These are phyloP conservation scores for Ophioceras dolichostomum DNA, from an alignment of 2,329 filamentous ascomycete species.

Conservation along the genomic window DNA sequence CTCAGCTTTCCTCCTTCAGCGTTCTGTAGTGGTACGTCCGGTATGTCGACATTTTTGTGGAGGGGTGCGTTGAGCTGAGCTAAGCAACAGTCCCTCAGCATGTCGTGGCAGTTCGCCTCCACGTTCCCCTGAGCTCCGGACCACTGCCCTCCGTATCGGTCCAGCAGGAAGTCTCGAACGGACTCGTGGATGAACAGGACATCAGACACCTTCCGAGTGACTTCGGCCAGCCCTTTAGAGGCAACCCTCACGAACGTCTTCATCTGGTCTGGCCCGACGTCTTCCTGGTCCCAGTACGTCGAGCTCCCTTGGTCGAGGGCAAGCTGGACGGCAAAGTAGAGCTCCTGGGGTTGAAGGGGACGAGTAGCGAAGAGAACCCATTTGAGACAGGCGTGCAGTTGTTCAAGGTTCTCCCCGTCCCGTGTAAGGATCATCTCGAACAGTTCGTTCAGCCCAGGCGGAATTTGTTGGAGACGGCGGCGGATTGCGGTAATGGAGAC, in stretches of 20 bases:
- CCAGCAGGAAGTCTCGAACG: slow-evolving; percentile 32
- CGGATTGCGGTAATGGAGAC: slow-evolving; percentile 15
- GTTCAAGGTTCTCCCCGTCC: slow-evolving; percentile 26
- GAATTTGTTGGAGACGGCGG: slow-evolving; percentile 20
- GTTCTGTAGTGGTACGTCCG: too few relatives aligned
- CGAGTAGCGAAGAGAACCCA: slow-evolving; percentile 38
- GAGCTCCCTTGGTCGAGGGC: slow-evolving; percentile 5
- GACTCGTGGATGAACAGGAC: slow-evolving; percentile 45
- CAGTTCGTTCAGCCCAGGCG: slow-evolving; percentile 26
- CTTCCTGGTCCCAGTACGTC: slow-evolving; percentile 7
- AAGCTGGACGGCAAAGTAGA: slow-evolving; percentile 28
- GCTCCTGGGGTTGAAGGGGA: slow-evolving; percentile 28
- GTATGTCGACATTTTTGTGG: background rate
- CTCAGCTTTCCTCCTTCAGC: background rate
- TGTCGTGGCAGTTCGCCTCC: slow-evolving; percentile 23
- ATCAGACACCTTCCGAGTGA: slow-evolving; percentile 17
- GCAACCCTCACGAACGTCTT: slow-evolving; percentile 21
- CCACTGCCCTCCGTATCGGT: slow-evolving; percentile 20
- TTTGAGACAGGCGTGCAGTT: slow-evolving; percentile 31
- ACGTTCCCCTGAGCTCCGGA: slow-evolving; percentile 19
- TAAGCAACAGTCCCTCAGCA: slow-evolving; percentile 29
- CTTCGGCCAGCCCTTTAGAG: slow-evolving; percentile 38
- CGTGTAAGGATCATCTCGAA: slow-evolving; percentile 38
- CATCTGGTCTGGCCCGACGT: slow-evolving; percentile 11
- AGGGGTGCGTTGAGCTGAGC: slow-evolving; percentile 18